Percentiles rank a stretch among this genome's conserved stretches.
Evolutionary conservation across 495 filamentous ascomycete species (phyloP).

Genomic region (Hyaloscypha bicolor): DNA sequence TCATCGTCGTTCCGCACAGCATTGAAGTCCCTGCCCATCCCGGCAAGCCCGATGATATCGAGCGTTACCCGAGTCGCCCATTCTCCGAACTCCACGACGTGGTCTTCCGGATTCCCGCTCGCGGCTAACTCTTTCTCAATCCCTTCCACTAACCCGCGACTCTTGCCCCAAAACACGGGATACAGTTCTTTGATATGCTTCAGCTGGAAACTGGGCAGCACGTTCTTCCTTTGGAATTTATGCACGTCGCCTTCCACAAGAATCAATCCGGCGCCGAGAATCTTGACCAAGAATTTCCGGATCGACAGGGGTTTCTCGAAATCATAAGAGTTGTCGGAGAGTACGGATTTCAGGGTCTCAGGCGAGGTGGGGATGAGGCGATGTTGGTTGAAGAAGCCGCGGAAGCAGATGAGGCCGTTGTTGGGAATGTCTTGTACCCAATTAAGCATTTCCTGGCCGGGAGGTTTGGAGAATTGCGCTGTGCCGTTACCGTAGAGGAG

Average conservation of each 20-base stretch:
- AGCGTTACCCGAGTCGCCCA: conserved; percentile 53
- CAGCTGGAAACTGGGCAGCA: conserved; percentile 48
- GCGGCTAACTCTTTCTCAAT: conserved; percentile 30
- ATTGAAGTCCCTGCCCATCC: conserved; percentile 48
- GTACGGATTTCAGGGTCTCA: conserved; percentile 29
- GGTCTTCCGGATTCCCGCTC: background rate
- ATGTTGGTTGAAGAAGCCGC: conserved; percentile 29
- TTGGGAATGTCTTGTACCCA: conserved; percentile 33
- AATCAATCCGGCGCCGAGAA: conserved; percentile 33
- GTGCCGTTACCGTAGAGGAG: background rate
- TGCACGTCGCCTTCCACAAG: conserved; percentile 31
- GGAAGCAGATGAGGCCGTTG: conserved; percentile 37
- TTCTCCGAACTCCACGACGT: conserved; percentile 44
- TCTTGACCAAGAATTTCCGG: conserved; percentile 23
- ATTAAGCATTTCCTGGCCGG: background rate
- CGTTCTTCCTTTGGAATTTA: conserved; percentile 46
- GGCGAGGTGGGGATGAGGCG: conserved; percentile 29
- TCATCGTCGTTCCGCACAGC: conserved; percentile 42
- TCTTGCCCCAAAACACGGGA: conserved; percentile 52
- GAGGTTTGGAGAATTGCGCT: background rate
- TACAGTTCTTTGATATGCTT: conserved; percentile 45
- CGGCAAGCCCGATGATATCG: conserved; percentile 53
- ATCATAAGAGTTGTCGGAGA: conserved; percentile 33
- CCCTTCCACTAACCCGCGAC: conserved; percentile 43
- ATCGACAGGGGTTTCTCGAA: conserved; percentile 33